Evolutionary conservation across 805 yeast species (phyloP).

Genomic region (Starmerella sirachaensis): DNA sequence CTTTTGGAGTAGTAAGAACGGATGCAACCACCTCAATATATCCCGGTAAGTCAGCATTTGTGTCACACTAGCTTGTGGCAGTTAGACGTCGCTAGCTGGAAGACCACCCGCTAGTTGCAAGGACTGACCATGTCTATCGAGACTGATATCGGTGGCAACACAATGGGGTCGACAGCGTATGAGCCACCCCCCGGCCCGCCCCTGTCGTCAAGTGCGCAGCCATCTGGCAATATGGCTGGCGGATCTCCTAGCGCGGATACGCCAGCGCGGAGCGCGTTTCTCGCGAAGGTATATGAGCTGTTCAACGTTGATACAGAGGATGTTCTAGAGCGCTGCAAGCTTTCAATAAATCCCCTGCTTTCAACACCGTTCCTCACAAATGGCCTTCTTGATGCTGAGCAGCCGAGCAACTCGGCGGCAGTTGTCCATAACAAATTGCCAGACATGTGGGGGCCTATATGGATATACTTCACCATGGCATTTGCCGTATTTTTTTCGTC

Average conservation of each 20-base stretch:
- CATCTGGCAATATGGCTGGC: constrained; percentile 3
- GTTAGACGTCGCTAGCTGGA: neutral
- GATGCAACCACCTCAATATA: too few relatives aligned
- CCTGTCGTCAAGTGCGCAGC: too few relatives aligned
- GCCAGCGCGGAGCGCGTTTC: constrained; percentile 2
- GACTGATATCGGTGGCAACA: constrained; percentile 3
- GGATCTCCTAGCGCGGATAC: neutral
- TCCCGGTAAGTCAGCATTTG: too few relatives aligned
- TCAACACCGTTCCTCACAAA: constrained; percentile 20
- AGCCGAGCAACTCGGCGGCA: constrained; percentile 15
- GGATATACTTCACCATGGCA: constrained; percentile 79
- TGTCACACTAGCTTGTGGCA: too few relatives aligned
- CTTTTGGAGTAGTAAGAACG: too few relatives aligned
- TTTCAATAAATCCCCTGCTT: constrained; percentile 46
- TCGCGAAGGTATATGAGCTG: constrained; percentile 6
- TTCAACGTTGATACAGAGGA: constrained; percentile 59
- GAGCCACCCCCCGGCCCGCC: too few relatives aligned
- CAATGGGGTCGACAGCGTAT: constrained; percentile 9
- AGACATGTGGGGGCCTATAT: constrained; percentile 78
- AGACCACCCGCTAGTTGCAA: neutral
- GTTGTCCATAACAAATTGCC: constrained; percentile 35
- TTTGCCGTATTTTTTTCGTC: constrained; percentile 63
- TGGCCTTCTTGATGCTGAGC: constrained; percentile 21
- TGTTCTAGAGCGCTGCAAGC: constrained; percentile 42
- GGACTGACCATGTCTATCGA: constrained; percentile 14